These are phyloP conservation scores for Annulohypoxylon bovei DNA, from an alignment of 495 filamentous ascomycete genomes.

Conservation along the genomic window DNA sequence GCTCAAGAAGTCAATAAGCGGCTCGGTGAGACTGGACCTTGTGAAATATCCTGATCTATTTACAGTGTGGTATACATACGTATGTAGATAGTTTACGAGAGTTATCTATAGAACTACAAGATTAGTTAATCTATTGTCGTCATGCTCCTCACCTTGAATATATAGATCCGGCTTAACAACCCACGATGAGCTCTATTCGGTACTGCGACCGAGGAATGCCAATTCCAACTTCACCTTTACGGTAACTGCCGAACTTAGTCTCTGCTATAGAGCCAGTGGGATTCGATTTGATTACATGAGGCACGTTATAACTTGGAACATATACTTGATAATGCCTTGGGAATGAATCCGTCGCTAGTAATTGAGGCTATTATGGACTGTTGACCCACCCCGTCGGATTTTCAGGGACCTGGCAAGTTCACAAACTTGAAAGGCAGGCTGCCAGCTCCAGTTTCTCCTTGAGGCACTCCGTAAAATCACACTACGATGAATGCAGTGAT, in stretches of 20 bases:
- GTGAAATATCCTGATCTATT: conserved; percentile 7
- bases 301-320: conserved; percentile 18
- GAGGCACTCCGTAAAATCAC: conserved; percentile 28
- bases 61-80: conserved; percentile 2
- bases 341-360: conserved; percentile 25
- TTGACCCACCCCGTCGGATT: conserved; percentile 38
- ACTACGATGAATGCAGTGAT: conserved; percentile 34
- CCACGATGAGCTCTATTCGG: conserved; percentile 29
- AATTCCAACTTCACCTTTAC: conserved; percentile 7
- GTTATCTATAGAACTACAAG: neutral
- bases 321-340: conserved; percentile 16
- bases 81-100: conserved; percentile 1
- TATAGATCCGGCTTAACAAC: conserved; percentile 3
- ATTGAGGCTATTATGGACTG: conserved; percentile 40
- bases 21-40: conserved; percentile 22
- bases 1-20: neutral
- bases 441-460: conserved; percentile 23
- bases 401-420: conserved; percentile 37
- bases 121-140: conserved; percentile 29
- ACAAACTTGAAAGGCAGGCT: conserved; percentile 27
- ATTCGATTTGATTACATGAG: conserved; percentile 33
- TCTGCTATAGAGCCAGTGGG: conserved; percentile 19
- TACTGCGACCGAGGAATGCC: conserved; percentile 9
- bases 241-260: conserved; percentile 29
- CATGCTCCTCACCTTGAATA: conserved; percentile 21